Percentiles rank a stretch among this genome's conserved stretches.
These are phyloP conservation scores for Curvularia lunata DNA, from an alignment of 2,329 filamentous ascomycete genomes.

Conservation along the genomic window DNA sequence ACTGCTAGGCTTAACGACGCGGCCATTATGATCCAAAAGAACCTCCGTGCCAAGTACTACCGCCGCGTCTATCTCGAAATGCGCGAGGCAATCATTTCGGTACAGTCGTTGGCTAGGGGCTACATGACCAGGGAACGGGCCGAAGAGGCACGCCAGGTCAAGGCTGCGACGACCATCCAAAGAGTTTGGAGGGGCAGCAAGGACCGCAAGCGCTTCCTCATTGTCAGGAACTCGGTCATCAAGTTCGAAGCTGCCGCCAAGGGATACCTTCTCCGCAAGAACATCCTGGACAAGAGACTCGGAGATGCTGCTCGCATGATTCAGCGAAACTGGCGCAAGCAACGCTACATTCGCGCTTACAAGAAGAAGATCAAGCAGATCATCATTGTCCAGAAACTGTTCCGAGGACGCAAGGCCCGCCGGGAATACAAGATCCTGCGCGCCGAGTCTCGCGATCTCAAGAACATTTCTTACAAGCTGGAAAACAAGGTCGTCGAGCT, in stretches of 20 bases:
- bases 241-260: slow-evolving; percentile 89
- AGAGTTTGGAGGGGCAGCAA: slow-evolving; percentile 93
- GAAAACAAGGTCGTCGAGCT: slow-evolving; percentile 99
- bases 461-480: slow-evolving; percentile 99
- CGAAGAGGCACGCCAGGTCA: slow-evolving; percentile 80
- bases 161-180: slow-evolving; percentile 92
- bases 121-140: slow-evolving; percentile 78
- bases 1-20: slow-evolving; percentile 90
- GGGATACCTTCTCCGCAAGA: slow-evolving; percentile 86
- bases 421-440: slow-evolving; percentile 87
- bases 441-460: slow-evolving; percentile 95
- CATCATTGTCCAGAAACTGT: slow-evolving; percentile 87
- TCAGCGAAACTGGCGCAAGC: slow-evolving; percentile 86
- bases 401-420: slow-evolving; percentile 83
- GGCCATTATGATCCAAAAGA: slow-evolving; percentile 98
- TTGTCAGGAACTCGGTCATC: slow-evolving; percentile 82
- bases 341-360: slow-evolving; percentile 80
- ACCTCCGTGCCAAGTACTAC: slow-evolving; percentile 93
- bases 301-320: slow-evolving; percentile 91
- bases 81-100: slow-evolving; percentile 76
- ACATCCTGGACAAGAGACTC: slow-evolving; percentile 91
- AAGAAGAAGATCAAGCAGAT: slow-evolving; percentile 89
- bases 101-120: slow-evolving; percentile 80
- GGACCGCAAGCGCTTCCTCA: slow-evolving; percentile 79
- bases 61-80: slow-evolving; percentile 88